Percentiles rank a stretch among this genome's conserved stretches.
Evolutionary conservation across 2,329 filamentous ascomycete species (phyloP).

Genomic region (Chaetomiaceae sp.): DNA sequence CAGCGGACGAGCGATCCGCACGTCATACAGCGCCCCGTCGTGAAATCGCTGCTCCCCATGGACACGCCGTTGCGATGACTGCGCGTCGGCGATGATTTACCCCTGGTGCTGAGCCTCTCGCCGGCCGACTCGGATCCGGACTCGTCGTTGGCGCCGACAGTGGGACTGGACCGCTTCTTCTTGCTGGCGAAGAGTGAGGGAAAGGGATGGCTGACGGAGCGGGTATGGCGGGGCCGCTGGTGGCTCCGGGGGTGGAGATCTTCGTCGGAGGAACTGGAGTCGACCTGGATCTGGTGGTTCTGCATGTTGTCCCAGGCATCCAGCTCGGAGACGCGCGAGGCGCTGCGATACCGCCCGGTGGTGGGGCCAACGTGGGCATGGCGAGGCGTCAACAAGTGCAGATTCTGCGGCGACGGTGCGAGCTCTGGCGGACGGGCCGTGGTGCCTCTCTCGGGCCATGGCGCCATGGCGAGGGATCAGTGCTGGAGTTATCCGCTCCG

Average conservation of each 20-base stretch:
- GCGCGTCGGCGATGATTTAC: slow-evolving; percentile 25
- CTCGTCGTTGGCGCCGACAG: slow-evolving; percentile 25
- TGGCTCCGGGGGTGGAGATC: slow-evolving; percentile 30
- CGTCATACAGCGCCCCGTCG: slow-evolving; percentile 74
- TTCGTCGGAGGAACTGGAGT: slow-evolving; percentile 38
- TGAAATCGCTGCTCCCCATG: slow-evolving; percentile 48
- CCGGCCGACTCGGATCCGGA: slow-evolving; percentile 36
- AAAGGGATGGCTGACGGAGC: slow-evolving; percentile 76
- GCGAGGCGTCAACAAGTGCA: slow-evolving; percentile 5
- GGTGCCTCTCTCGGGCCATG: slow-evolving; percentile 19
- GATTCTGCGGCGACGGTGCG: slow-evolving; percentile 2
- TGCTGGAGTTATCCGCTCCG: no score
- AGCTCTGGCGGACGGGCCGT: slow-evolving; percentile 12
- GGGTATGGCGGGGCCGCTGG: slow-evolving; percentile 38
- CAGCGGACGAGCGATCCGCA: slow-evolving; percentile 76
- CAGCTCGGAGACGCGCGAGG: slow-evolving; percentile 17
- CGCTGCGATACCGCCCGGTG: slow-evolving; percentile 13
- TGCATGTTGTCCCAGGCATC: slow-evolving; percentile 22
- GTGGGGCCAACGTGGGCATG: slow-evolving; percentile 6
- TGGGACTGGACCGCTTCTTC: slow-evolving; percentile 47
- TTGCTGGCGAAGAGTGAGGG: slow-evolving; percentile 60
- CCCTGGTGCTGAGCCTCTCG: slow-evolving; percentile 26
- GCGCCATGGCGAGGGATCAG: slow-evolving; percentile 15
- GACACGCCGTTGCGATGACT: slow-evolving; percentile 28
- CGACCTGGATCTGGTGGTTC: slow-evolving; percentile 18